phyloP scores from a whole-genome alignment of 306 rosid genomes.

The Carpinus viminea region DNA sequence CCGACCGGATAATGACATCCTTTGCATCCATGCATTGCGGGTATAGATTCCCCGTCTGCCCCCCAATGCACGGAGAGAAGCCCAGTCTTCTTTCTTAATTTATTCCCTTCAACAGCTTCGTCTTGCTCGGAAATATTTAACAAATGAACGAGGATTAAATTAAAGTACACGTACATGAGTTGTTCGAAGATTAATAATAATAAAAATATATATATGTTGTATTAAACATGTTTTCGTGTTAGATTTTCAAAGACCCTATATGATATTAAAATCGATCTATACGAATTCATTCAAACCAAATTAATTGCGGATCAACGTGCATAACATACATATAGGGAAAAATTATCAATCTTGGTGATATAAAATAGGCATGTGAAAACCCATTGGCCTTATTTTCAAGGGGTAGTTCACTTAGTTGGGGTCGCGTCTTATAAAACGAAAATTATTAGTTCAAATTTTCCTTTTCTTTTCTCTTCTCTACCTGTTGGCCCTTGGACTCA shows the following conservation, averaged over 20 bases:
- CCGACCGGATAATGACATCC: slow-evolving; percentile 48
- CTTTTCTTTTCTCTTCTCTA: no score
- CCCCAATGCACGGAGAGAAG: slow-evolving; percentile 20
- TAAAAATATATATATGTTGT: background rate
- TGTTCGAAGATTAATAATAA: background rate
- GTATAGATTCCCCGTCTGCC: slow-evolving; percentile 22
- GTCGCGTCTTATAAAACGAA: no score
- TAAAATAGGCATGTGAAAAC: no score
- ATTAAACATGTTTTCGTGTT: slow-evolving; percentile 33
- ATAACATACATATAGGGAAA: no score
- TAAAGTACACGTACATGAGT: background rate
- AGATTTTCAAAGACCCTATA: slow-evolving; percentile 27
- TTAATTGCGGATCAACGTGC: no score
- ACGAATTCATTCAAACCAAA: no score
- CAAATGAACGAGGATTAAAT: background rate
- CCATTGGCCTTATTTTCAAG: no score
- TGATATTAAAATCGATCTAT: no score
- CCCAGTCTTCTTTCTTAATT: background rate
- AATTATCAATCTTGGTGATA: no score
- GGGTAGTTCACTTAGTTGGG: no score
- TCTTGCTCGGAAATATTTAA: slow-evolving; percentile 18
- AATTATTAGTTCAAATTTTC: no score
- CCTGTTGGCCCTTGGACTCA: no score
- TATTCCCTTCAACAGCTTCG: slow-evolving; percentile 6
- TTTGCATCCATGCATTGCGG: slow-evolving; percentile 13